Evolutionary conservation across 495 filamentous ascomycete species (phyloP).

Genomic region (Penicillium malachiteum): DNA sequence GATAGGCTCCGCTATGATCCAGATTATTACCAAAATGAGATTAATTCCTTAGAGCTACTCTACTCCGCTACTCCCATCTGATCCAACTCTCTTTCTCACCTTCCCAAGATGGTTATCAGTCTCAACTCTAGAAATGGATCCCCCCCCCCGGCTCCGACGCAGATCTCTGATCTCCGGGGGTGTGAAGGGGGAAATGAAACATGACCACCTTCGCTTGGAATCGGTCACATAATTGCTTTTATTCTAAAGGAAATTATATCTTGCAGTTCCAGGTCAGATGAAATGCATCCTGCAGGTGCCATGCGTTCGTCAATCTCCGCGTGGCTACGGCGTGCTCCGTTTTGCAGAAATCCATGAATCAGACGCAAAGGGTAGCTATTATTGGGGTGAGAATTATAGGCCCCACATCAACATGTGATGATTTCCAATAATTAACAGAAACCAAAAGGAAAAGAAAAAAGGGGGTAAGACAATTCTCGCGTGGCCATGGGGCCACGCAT

Average conservation of each 20-base stretch:
- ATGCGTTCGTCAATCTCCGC: slow-evolving; percentile 25
- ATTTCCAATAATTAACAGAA: not conserved
- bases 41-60: not conserved
- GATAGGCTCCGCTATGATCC: too few relatives aligned
- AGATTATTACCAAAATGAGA: not conserved
- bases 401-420: slow-evolving; percentile 13
- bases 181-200: too few relatives aligned
- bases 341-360: not conserved
- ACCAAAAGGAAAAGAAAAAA: slow-evolving; percentile 12
- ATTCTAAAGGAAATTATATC: too few relatives aligned
- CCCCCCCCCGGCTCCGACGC: not conserved
- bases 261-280: slow-evolving; percentile 15
- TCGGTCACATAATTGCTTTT: too few relatives aligned
- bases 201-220: too few relatives aligned
- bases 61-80: not conserved
- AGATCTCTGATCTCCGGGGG: not conserved
- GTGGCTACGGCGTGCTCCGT: slow-evolving; percentile 5
- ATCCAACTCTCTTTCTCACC: not conserved
- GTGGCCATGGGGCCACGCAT: slow-evolving; percentile 20
- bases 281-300: slow-evolving; percentile 25
- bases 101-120: slow-evolving; percentile 3
- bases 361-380: not conserved
- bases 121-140: too few relatives aligned
- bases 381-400: not conserved
- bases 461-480: slow-evolving; percentile 14